phyloP scores from a whole-genome alignment of 306 rosid genomes.

The Cajanus cajan region DNA sequence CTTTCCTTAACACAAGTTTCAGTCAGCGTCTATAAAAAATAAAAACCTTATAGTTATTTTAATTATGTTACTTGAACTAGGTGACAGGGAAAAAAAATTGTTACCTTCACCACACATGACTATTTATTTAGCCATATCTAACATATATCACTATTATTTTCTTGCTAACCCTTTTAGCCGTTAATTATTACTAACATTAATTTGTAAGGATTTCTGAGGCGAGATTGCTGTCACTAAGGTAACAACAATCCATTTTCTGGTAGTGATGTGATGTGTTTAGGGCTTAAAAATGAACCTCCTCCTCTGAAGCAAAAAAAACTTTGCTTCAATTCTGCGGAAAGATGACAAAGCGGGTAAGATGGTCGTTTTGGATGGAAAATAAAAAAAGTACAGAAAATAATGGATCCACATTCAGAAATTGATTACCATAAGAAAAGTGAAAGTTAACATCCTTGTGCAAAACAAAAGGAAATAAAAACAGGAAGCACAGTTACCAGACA shows the following conservation, averaged over 20 bases:
- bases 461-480: not conserved
- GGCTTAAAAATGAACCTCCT: constrained; percentile 20
- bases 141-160: not conserved
- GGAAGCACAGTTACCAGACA: constrained; percentile 29
- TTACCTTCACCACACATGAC: not conserved
- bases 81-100: too few relatives aligned
- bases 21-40: too few relatives aligned
- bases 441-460: constrained; percentile 15
- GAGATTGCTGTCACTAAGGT: constrained; percentile 22
- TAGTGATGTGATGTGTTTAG: constrained; percentile 6
- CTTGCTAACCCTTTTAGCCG: constrained; percentile 3
- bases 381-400: constrained; percentile 20
- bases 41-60: too few relatives aligned
- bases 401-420: not conserved
- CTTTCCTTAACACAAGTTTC: not conserved
- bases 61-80: too few relatives aligned
- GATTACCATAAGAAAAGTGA: constrained; percentile 27
- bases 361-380: constrained; percentile 3
- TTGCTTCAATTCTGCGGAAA: not conserved
- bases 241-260: constrained; percentile 26
- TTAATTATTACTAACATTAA: constrained; percentile 15
- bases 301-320: not conserved
- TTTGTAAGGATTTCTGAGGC: constrained; percentile 6
- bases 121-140: not conserved
- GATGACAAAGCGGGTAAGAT: constrained; percentile 14